Base-by-base conservation (phyloP, 331 rosid genomes). In the Stylosanthes scabra region DNA sequence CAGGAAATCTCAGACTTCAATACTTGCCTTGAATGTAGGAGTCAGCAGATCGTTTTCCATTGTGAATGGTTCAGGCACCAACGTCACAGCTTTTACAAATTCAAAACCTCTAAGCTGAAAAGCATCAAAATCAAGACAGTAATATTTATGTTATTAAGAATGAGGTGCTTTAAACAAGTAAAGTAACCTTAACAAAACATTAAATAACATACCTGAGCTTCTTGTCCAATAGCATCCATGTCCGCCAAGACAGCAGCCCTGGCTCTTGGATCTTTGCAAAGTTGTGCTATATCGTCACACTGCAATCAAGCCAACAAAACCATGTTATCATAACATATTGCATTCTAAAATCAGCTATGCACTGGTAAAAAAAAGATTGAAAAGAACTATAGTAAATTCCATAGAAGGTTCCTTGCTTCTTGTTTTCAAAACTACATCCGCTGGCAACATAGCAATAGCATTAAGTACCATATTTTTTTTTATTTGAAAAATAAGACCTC, bases 71-170 rank as follows among this genome's bases (percentile, higher is more conserved):
- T 95, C 99, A 3, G 8, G 78, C 60, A 84, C 88, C 81, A 95
- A 80, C 50, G 89, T 87, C 77, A 92, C 82, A 1, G 97, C 88
- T 87, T 90, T 95, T 69, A 74, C 97, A 72, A 83, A 90, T 85
- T 95, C 99, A 66, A 95, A 95, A 72, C 99, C 99, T 89, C 97
- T 87, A 81, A 95, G 86, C 99, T 95, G 86, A 67, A 84, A 31
- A 37, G 9, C 57, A 81, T 75, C 49, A 73, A 77, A 77, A 11
- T 31, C n/a, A 78, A 62, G 69, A 71, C 50, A 12, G 11, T 59
- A 56, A 72, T 44, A 25, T 44, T 16, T 20, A 76, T 12, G 14
- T 2, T 28, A 11, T 56, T 29, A 37, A 66, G 13, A 25, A 42
- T 50, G 50, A 50, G 67, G 52, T 5, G 42, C 13, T 50, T 45